These are phyloP conservation scores for Inga oerstediana DNA, from an alignment of 306 rosid species.

Conservation along the genomic window DNA sequence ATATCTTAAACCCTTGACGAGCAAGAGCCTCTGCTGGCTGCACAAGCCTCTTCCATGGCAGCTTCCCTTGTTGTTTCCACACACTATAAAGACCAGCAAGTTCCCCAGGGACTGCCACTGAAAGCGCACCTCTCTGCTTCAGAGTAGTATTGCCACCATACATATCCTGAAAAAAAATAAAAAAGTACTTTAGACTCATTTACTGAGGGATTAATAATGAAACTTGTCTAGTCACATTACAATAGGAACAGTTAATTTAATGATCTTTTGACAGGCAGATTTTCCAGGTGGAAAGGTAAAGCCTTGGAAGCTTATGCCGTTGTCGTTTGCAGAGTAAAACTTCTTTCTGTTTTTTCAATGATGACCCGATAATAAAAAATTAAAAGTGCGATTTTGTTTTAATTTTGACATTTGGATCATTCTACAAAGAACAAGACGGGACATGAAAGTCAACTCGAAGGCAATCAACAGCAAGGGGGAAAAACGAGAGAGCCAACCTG, in stretches of 20 bases:
- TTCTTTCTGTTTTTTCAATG: not conserved
- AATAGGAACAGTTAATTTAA: not conserved
- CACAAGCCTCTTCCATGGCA: constrained; percentile 77
- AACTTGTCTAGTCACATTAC: no score
- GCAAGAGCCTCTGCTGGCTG: constrained; percentile 75
- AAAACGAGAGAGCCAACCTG: constrained; percentile 43
- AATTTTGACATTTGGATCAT: not conserved
- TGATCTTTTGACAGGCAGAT: not conserved
- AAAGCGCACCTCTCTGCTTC: constrained; percentile 64
- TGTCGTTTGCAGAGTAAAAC: not conserved
- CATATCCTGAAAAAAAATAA: constrained; percentile 61
- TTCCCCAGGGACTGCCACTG: constrained; percentile 76
- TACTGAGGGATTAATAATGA: no score
- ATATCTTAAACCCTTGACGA: constrained; percentile 63
- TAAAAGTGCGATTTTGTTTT: not conserved
- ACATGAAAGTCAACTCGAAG: not conserved
- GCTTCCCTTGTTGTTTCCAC: constrained; percentile 76
- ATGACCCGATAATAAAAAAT: not conserved
- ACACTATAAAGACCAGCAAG: constrained; percentile 77
- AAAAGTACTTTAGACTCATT: not conserved
- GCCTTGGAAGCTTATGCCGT: not conserved
- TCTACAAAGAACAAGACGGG: not conserved
- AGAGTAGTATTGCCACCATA: constrained; percentile 57
- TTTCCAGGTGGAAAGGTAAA: not conserved
- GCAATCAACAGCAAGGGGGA: not conserved